Evolutionary conservation across 352 stramenopile genomes (phyloP).

Genomic region (Globisporangium iwayamae): DNA sequence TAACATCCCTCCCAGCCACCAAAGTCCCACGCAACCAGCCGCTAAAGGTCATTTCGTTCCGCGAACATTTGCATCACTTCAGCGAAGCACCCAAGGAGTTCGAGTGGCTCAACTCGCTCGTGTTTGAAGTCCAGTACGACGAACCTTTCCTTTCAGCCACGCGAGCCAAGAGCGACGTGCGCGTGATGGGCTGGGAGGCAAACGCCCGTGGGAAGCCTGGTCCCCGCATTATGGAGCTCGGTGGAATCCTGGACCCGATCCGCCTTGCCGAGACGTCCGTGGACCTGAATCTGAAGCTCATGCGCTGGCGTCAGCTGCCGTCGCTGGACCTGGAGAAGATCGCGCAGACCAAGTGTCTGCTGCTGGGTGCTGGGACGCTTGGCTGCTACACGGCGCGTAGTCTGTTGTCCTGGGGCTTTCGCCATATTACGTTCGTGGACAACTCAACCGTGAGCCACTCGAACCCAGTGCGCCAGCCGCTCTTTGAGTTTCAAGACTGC

Average conservation of each 20-base stretch:
- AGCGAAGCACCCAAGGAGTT: constrained; percentile 32
- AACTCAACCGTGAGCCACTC: constrained; percentile 96
- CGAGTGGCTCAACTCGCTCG: constrained; percentile 49
- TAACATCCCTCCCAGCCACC: constrained; percentile 34
- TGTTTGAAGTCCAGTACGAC: constrained; percentile 52
- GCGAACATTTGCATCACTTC: constrained; percentile 65
- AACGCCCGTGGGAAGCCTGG: constrained; percentile 73
- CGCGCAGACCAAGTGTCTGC: constrained; percentile 89
- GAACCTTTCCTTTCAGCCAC: constrained; percentile 28
- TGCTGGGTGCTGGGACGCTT: constrained; percentile 96
- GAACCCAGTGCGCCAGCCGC: constrained; percentile 96
- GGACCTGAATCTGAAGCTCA: constrained; percentile 99
- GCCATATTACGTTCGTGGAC: constrained; percentile 97
- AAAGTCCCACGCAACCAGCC: constrained; percentile 30
- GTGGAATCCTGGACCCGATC: constrained; percentile 67
- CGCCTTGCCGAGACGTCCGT: constrained; percentile 94
- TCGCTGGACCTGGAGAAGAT: constrained; percentile 91
- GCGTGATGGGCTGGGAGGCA: constrained; percentile 67
- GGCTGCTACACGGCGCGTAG: constrained; percentile 95
- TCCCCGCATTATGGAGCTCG: constrained; percentile 74
- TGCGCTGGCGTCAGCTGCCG: constrained; percentile 97
- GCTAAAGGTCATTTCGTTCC: constrained; percentile 63
- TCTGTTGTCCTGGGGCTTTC: constrained; percentile 96
- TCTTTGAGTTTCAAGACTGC: constrained; percentile 96
- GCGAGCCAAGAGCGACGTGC: constrained; percentile 28